A percentile compares a stretch with the other conserved stretches of the same genome.
Evolutionary conservation across 192 early-diverging fungal genomes (phyloP).

Genomic region (Coemansia sp.): DNA sequence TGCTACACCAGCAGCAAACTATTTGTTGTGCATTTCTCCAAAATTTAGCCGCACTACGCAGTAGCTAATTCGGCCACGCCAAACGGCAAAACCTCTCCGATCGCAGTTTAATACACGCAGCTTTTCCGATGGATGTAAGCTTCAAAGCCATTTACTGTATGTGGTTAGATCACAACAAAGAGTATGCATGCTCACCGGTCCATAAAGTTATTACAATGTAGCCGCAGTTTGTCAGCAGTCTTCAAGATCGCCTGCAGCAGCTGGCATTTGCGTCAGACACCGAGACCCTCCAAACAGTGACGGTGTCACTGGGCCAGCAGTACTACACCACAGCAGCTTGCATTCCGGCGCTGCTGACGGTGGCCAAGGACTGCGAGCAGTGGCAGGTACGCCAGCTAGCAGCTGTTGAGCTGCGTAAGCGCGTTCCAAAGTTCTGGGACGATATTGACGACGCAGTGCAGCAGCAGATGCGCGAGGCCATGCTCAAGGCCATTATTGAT

Average conservation of each 20-base stretch:
- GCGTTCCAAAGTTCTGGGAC: constrained; percentile 75
- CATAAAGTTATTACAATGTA: constrained; percentile 3
- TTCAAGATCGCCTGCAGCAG: constrained; percentile 60
- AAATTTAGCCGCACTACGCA: constrained; percentile 5
- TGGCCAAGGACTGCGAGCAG: constrained; percentile 64
- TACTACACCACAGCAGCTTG: constrained; percentile 70
- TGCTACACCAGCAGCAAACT: not conserved
- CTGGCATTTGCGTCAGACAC: constrained; percentile 59
- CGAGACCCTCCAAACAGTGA: constrained; percentile 60
- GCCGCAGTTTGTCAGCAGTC: constrained; percentile 58
- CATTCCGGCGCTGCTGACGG: constrained; percentile 79
- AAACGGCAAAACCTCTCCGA: not conserved
- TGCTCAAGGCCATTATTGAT: constrained; percentile 71
- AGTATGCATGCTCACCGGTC: not conserved
- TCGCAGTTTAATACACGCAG: not conserved
- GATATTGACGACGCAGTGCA: constrained; percentile 59
- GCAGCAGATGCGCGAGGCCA: constrained; percentile 62
- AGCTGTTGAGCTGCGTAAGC: constrained; percentile 87
- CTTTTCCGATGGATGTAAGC: not conserved
- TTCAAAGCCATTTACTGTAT: not conserved
- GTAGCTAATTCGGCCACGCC: not conserved
- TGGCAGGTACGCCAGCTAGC: constrained; percentile 81
- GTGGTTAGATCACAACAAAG: not conserved
- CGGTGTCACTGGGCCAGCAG: constrained; percentile 70
- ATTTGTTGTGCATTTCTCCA: not conserved